Evolutionary conservation across 2,329 filamentous ascomycete species (phyloP), one percentile per base, ranked within the genome.

Genomic region (Xylaria multiplex): DNA sequence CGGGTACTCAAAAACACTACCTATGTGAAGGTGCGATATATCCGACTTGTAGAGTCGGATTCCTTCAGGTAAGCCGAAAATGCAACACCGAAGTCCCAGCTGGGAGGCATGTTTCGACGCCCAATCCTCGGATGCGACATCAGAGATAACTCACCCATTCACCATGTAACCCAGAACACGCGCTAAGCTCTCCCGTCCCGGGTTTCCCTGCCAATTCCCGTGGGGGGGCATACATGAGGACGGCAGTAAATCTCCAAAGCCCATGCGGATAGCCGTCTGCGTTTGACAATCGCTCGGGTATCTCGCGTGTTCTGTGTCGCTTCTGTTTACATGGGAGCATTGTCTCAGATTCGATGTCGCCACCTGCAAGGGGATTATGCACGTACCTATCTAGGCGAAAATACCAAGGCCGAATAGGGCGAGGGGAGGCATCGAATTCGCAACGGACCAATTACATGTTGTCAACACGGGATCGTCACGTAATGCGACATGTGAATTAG

Each of bases 71-170:
- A 11, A 32, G 50, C 37, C 32, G 3, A 50, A 30, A 32, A 37
- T 9, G 30, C 19, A 16, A 55, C 19, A 30, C 14, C 19, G 19
- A 8, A 7, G 19, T 45, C 35, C 11, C 16, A 30, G 46, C 24
- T 40, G 22, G 19, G 16, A 59, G 14, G n/a, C 19, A 50, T 54
- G 55, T 49, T 32, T 53, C 37, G 46, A 43, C 46, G n/a, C 59
- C 59, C 64, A 55, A n/a, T 35, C n/a, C 48, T 42, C 40, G 37
- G 57, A 61, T 52, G 43, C 49, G 63, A 65, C 53, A 37, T 57
- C 35, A 35, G 13, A 24, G 13, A 37, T 3, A 37, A 37, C 11
- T 37, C 35, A n/a, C 24, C 19, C 16, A 43, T 45, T 46, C 35
- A 8, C 37, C 24, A 35, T 19, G 22, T 6, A 37, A n/a, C 9